phyloP scores from a whole-genome alignment of 148 eudicot species.

The Spergularia bocconei region DNA sequence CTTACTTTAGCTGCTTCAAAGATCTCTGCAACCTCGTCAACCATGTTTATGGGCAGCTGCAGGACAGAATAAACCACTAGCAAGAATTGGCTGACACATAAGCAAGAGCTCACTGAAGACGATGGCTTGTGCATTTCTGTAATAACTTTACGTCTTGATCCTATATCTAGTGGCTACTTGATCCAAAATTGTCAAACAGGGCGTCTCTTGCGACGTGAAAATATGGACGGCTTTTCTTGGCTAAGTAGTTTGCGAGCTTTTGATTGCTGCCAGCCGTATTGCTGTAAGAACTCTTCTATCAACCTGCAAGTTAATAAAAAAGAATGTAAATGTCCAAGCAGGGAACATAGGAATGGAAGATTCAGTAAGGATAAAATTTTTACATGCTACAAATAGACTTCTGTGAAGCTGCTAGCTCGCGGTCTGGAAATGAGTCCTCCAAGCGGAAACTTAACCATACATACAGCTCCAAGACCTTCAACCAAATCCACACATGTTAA shows the following conservation, averaged over 20 bases:
- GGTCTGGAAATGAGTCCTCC: conserved; percentile 91
- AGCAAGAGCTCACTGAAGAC: neutral
- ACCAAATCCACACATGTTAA: conserved; percentile 11
- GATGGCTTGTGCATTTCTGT: neutral
- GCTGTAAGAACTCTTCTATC: conserved; percentile 82
- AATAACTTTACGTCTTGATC: neutral
- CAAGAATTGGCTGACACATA: neutral
- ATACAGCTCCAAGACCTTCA: conserved; percentile 93
- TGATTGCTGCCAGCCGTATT: conserved; percentile 65
- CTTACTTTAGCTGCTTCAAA: too few relatives aligned
- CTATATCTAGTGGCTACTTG: neutral
- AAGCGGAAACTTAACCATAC: conserved; percentile 91
- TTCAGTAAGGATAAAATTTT: conserved; percentile 11
- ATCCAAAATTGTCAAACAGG: neutral
- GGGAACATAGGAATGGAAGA: neutral
- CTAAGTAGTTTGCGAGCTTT: conserved; percentile 22
- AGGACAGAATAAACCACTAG: neutral
- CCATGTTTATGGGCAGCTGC: neutral
- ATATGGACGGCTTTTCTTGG: conserved; percentile 21
- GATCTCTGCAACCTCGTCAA: too few relatives aligned
- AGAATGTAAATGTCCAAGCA: neutral
- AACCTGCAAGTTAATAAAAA: conserved; percentile 45
- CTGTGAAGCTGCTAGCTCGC: conserved; percentile 87
- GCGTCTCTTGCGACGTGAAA: conserved; percentile 29
- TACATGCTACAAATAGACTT: conserved; percentile 92